phyloP scores from a whole-genome alignment of 441 rosid species.

The Euphorbia schlechtendalii region DNA sequence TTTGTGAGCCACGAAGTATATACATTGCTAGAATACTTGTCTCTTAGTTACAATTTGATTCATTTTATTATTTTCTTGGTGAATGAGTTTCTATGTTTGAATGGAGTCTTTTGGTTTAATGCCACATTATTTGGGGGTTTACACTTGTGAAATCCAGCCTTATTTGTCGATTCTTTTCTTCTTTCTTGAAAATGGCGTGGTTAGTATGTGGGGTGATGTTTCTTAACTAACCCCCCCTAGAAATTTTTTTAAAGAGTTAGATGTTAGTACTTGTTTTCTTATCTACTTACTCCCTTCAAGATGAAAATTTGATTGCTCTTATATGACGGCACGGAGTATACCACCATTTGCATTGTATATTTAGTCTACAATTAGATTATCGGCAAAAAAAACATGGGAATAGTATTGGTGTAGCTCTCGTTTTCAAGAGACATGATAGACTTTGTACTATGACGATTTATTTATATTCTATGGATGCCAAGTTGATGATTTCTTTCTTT shows the following conservation, averaged over 20 bases:
- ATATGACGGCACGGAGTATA: not conserved
- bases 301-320: not conserved
- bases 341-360: not conserved
- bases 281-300: not conserved
- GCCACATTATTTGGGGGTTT: not conserved
- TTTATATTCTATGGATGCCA: not conserved
- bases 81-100: not conserved
- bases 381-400: not conserved
- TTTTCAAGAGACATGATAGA: conserved; percentile 1
- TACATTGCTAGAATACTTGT: not conserved
- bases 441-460: not conserved
- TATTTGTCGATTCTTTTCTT: not conserved
- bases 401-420: not conserved
- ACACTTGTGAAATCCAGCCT: not conserved
- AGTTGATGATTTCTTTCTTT: not conserved
- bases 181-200: not conserved
- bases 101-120: not conserved
- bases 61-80: not conserved
- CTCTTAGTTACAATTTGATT: not conserved
- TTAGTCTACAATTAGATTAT: not conserved
- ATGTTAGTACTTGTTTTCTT: not conserved
- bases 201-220: not conserved
- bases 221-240: not conserved
- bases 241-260: not conserved
- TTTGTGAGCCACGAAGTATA: not conserved